Conservation (phyloP, 805 yeast species). For the Teunomyces lycoperdinae region DNA sequence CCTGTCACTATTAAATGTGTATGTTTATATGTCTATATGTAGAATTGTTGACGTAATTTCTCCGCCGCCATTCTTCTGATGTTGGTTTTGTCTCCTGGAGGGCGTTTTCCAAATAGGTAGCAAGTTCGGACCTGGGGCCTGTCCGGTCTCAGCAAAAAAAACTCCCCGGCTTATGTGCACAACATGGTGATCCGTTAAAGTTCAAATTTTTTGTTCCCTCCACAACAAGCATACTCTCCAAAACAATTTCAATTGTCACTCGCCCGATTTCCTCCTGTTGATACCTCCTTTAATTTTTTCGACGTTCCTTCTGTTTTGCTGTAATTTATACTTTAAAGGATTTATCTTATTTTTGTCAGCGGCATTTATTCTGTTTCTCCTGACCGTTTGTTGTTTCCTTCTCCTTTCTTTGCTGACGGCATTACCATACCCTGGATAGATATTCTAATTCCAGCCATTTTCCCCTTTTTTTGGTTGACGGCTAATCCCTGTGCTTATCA, state of each 20-base stretch:
- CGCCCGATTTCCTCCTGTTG: background rate
- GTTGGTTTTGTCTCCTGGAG: too few relatives aligned
- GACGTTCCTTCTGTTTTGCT: background rate
- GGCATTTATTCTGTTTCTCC: background rate
- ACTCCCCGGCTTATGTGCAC: background rate
- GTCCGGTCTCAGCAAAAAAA: too few relatives aligned
- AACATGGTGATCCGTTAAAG: background rate
- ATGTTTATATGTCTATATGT: too few relatives aligned
- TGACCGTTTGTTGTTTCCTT: background rate
- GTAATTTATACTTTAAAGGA: background rate
- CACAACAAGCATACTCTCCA: background rate
- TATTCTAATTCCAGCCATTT: too few relatives aligned
- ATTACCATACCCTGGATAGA: too few relatives aligned
- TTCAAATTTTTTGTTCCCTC: background rate
- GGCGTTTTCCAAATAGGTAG: too few relatives aligned
- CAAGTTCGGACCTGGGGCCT: too few relatives aligned
- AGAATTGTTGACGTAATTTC: too few relatives aligned
- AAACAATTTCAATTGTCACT: background rate
- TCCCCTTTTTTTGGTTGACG: background rate
- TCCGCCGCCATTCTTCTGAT: too few relatives aligned
- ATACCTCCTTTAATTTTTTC: background rate
- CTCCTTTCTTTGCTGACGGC: background rate
- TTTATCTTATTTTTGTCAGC: background rate
- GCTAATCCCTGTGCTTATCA: background rate
- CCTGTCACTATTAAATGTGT: too few relatives aligned